Base-by-base conservation (phyloP, 164 flowering plant species). In the Magnolia sinica region DNA sequence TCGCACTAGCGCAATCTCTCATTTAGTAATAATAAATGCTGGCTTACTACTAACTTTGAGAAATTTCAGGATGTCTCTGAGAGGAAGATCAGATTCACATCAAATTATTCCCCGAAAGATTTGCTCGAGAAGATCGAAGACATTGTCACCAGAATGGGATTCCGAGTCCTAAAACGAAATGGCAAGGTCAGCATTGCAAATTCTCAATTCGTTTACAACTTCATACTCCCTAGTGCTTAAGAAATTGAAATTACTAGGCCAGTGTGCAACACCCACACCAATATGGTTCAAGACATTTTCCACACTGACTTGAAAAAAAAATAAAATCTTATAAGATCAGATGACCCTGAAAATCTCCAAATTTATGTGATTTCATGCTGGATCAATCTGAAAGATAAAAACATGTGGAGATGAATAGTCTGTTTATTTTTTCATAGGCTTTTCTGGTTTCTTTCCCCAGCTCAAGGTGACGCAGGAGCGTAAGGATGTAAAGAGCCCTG, bases 51-150 rank as follows among this genome's bases (percentile, higher is more conserved):
- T 16, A 11, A 55, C 11, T 55, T 55, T 31, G 14, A 29, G 45
- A 9, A 4, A 78, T 29, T 84, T 22, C 84, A 95, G 99, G 94
- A 93, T 78, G 89, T 87, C 19, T 89, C 98, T 0, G 95, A 96
- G 87, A 88, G 99, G 78, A 96, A 92, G 84, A 87, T 93, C 80
- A 89, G 97, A 76, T 96, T 96, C 76, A 88, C 98, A 66, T 93
- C 99, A 37, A 89, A 87, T 82, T 80, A 82, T 81, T 87, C 93
- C 1, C 87, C 83, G 1, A 89, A 86, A 68, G 96, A 91, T 70
- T 82, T 92, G 83, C 82, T 92, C 8, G 89, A 89, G 84, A 89
- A 81, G 84, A 92, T 94, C 45, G 93, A 94, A 75, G 83, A 81
- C 68, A 87, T 77, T 13, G 96, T 88, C 19, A 86, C 83, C 8